Base-by-base conservation (phyloP, 2,329 filamentous ascomycete species). In the Claviceps lovelessii region DNA sequence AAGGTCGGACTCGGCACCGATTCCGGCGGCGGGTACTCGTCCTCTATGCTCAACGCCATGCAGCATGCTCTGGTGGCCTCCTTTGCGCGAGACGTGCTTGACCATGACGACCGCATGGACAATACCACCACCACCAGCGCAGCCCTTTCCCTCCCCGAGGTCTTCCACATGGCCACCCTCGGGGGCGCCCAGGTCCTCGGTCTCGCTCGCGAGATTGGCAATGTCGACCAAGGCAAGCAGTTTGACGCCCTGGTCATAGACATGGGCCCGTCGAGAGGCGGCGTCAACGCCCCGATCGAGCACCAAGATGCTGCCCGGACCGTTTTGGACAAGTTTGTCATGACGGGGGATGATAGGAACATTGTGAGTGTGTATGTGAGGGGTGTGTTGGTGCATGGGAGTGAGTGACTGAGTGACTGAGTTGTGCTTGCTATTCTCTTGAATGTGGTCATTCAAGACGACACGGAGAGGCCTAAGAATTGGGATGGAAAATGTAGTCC, bases 1-100 rank as follows among this genome's bases (percentile, higher is more conserved):
- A 83, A 84, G 56, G 80, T 85, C n/a, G 83, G 83, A 0, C 66
- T 86, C 0, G 83, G 83, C 0, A 85, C 82, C 0, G 82, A 85
- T 58, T 79, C 76, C 47, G 80, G 81, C 2, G 83, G 80, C 35
- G 81, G 82, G 0, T 84, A 78, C 65, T 79, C 80, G 5, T 74
- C 73, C 5, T 77, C 74, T 10, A 83, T 85, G 61, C 68, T 83
- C 1, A 75, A 80, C 56, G 73, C 74, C 1, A 81, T 82, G 67
- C 70, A 79, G 9, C 76, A 80, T 58, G 77, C 81, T 0, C 72
- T 84, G 55, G 74, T 84, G 44, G 75, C 74, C 0, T 76, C 74
- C 3, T 73, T 75, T 56, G 74, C 76, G 1, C 63, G 70, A 1
- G 75, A 77, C 55, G 72, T 66, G 1, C 60, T 67, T 3, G 44